Base-by-base conservation (phyloP, 768 basidiomycete species). In the Amanita thiersii region DNA sequence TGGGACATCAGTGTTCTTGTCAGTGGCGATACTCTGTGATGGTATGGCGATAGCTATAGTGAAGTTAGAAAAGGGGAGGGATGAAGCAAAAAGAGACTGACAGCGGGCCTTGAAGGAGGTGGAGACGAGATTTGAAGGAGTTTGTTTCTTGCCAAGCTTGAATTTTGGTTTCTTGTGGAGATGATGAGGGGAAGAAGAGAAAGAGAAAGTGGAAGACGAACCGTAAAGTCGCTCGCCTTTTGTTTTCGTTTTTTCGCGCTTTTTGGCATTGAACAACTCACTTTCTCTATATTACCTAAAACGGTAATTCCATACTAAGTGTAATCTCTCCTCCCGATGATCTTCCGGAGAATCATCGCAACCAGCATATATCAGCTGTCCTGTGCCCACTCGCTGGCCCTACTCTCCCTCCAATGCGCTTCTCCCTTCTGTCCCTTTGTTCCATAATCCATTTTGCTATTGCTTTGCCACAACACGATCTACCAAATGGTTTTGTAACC, bases 91-190 rank as follows among this genome's bases (percentile, higher is more conserved):
- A 34, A 33, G 15, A 11, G 37, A 68, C 86, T 52, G 55, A 96
- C 94, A 89, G 45, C 89, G 79, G 23, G 90, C 81, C 58, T 93
- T 91, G 75, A 94, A 97, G 1, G 93, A 92, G 1, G 94, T 98
- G 62, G 98, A 89, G 50, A 97, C 77, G 4, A 78, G 87, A 71
- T 98, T 98, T 34, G 65, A 71, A 7, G 91, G 70, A 7, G 67
- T 57, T 52, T 84, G 77, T 60, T 93, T 98, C 59, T 94, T 99
- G 25, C 94, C 94, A 37, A 99, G 85, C 61, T 96, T 99, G 26
- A 96, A 72, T 60, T 87, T 97, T 18, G 89, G 80, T 89, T 92
- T 97, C 90, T 97, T 59, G 5, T 37, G 14, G 18, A 23, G 20
- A 44, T 29, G 17, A 29, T 49, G 39, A 46, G 43, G n/a, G 26